phyloP scores from a whole-genome alignment of 257 asterid species.

The Capsicum baccatum region DNA sequence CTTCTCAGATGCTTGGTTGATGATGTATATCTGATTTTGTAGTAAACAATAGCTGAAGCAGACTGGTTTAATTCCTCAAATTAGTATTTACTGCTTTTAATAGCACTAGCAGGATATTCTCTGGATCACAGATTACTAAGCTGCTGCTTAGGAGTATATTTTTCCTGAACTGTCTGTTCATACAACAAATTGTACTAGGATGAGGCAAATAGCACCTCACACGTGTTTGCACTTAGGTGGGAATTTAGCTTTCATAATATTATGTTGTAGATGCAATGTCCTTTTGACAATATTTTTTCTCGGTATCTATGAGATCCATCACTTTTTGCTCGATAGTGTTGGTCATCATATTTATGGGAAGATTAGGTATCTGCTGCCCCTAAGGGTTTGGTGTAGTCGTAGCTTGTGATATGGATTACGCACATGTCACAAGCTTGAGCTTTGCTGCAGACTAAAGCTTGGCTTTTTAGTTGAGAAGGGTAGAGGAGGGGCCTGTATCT shows the following conservation, averaged over 20 bases:
- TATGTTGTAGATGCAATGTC: neutral
- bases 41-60: conserved; percentile 15
- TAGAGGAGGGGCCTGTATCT: neutral
- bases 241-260: neutral
- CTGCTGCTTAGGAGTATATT: conserved; percentile 20
- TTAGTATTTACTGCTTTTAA: neutral
- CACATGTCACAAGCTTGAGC: neutral
- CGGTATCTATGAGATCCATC: neutral
- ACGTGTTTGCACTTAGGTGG: neutral
- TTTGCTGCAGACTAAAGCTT: neutral
- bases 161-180: neutral
- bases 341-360: conserved; percentile 18
- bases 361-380: conserved; percentile 12
- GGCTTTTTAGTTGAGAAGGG: neutral
- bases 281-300: neutral
- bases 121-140: neutral
- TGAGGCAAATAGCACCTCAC: neutral
- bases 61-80: conserved; percentile 14
- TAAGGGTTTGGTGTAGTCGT: neutral
- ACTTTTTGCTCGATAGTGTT: neutral
- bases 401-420: neutral
- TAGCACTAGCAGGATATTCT: neutral
- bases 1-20: conserved; percentile 8
- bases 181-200: neutral
- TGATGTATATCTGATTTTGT: conserved; percentile 2